These are phyloP conservation scores for Aspergillaceae sp. DNA, from an alignment of 2,329 filamentous ascomycete species.

Conservation along the genomic window DNA sequence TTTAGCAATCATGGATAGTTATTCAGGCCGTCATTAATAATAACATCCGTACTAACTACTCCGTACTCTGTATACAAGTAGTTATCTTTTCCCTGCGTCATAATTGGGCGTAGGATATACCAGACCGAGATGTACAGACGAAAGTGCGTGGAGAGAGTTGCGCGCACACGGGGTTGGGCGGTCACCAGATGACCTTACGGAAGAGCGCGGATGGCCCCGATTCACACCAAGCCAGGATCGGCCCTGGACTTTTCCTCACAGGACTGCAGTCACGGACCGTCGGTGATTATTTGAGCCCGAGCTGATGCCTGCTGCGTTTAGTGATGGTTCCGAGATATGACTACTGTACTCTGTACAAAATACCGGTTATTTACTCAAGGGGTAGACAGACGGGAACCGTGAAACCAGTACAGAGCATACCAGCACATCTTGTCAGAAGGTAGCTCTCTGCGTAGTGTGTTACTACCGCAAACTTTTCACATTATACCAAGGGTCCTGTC, in stretches of 20 bases:
- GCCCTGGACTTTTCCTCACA: slow-evolving; percentile 4
- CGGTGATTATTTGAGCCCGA: background rate
- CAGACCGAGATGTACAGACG: background rate
- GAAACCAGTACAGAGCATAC: no score
- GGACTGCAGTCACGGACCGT: no score
- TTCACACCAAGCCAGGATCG: slow-evolving; percentile 10
- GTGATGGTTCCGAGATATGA: background rate
- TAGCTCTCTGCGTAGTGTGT: no score
- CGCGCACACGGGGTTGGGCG: background rate
- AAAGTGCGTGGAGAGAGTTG: background rate
- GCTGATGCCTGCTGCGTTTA: background rate
- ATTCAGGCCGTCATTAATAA: background rate
- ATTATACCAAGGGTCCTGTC: no score
- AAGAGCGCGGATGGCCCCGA: slow-evolving; percentile 9
- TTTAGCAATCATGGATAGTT: background rate
- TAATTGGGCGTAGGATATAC: no score
- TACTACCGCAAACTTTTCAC: no score
- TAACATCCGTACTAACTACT: background rate
- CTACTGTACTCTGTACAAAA: background rate
- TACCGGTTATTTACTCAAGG: background rate
- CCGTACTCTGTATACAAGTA: no score
- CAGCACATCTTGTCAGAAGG: no score
- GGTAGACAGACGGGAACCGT: background rate
- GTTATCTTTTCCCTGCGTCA: no score
- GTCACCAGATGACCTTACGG: slow-evolving; percentile 3